phyloP scores from a whole-genome alignment of 108 stramenopile species.

The Nitzschia sp. region DNA sequence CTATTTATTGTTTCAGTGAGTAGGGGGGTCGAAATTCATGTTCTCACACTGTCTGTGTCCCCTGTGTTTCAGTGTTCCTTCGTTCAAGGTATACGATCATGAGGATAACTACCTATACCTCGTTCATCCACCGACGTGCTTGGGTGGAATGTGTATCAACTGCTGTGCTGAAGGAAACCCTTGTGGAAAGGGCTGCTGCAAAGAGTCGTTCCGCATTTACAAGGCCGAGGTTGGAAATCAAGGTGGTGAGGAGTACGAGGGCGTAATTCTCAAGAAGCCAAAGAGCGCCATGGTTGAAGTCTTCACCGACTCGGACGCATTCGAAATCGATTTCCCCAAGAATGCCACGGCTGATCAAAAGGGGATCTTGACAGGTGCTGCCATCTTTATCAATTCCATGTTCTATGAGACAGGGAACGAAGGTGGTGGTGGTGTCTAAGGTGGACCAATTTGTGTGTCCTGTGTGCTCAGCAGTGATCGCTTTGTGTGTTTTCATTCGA shows the following conservation, averaged over 20 bases:
- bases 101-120: conserved; percentile 45
- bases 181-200: conserved; percentile 72
- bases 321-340: conserved; percentile 60
- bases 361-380: conserved; percentile 50
- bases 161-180: conserved; percentile 77
- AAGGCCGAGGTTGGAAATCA: conserved; percentile 42
- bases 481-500: no score
- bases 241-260: conserved; percentile 52
- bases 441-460: background rate
- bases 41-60: background rate
- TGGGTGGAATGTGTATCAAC: conserved; percentile 61
- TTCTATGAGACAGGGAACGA: conserved; percentile 47
- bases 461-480: background rate
- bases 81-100: conserved; percentile 42
- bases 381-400: conserved; percentile 61
- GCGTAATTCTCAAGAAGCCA: conserved; percentile 58
- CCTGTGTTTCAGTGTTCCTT: conserved; percentile 32
- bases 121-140: conserved; percentile 62
- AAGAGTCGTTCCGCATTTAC: conserved; percentile 58
- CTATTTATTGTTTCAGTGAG: background rate
- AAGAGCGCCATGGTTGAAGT: conserved; percentile 44
- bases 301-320: conserved; percentile 67
- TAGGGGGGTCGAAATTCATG: background rate
- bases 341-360: conserved; percentile 51
- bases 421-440: background rate